Conservation (phyloP, 106 monocot genomes). For the Amphibolis antarctica region DNA sequence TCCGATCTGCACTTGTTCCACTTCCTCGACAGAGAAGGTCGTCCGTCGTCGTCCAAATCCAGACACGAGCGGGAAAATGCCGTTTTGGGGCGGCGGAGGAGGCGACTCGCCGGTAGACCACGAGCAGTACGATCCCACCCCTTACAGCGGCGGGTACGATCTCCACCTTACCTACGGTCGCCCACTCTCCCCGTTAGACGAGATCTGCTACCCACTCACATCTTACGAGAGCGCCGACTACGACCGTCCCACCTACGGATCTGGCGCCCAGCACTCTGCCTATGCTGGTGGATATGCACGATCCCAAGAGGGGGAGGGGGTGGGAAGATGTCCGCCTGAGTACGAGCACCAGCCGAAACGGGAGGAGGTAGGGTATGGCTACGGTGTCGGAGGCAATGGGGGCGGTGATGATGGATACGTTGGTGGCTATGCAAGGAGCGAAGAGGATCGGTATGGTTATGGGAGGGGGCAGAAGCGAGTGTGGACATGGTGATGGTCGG, state of each 20-base stretch:
- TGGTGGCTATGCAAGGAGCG: neutral
- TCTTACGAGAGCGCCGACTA: constrained; percentile 26
- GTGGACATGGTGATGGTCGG: constrained; percentile 1
- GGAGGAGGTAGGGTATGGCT: constrained; percentile 18
- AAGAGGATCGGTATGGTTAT: constrained; percentile 3
- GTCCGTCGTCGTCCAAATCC: neutral
- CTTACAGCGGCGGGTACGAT: constrained; percentile 91
- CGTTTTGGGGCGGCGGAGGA: neutral
- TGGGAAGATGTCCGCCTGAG: too few species aligned
- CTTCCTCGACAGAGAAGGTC: neutral
- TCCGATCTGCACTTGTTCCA: too few species aligned
- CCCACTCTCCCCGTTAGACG: constrained; percentile 59
- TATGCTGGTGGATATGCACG: constrained; percentile 9
- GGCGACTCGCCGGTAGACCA: constrained; percentile 32
- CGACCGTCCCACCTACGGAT: constrained; percentile 43
- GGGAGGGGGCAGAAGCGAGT: too few species aligned
- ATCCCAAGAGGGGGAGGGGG: constrained; percentile 8
- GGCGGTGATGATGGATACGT: neutral
- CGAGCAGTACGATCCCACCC: constrained; percentile 84
- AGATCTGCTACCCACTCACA: constrained; percentile 48
- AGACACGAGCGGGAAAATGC: neutral
- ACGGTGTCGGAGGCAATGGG: constrained; percentile 2
- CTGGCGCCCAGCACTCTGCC: constrained; percentile 27
- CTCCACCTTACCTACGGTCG: constrained; percentile 65
- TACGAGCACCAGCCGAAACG: constrained; percentile 6